These are phyloP conservation scores for Candida michaelii DNA, from an alignment of 805 yeast species.

Conservation along the genomic window DNA sequence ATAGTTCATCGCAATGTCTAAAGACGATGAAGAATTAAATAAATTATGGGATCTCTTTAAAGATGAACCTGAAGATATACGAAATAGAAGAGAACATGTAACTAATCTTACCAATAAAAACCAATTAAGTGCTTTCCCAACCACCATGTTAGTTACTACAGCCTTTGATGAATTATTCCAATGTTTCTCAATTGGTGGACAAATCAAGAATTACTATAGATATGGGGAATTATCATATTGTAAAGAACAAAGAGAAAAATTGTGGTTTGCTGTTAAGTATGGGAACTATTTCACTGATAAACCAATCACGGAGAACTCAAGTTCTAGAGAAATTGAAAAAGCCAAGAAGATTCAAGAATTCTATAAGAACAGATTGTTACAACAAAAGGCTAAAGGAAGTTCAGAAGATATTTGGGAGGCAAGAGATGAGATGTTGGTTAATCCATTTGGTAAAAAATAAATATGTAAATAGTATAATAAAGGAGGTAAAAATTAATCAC, in stretches of 20 bases:
- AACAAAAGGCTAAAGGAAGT: slow-evolving; percentile 64
- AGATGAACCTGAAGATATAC: slow-evolving; percentile 29
- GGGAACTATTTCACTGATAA: slow-evolving; percentile 27
- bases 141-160: slow-evolving; percentile 49
- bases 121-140: slow-evolving; percentile 27
- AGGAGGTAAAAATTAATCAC: not conserved
- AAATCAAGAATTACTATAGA: slow-evolving; percentile 77
- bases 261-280: slow-evolving; percentile 76
- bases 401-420: slow-evolving; percentile 84
- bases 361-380: slow-evolving; percentile 61
- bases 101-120: slow-evolving; percentile 22
- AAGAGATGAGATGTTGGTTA: slow-evolving; percentile 31
- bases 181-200: slow-evolving; percentile 92
- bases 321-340: slow-evolving; percentile 43
- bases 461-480: slow-evolving; percentile 13
- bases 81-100: slow-evolving; percentile 23
- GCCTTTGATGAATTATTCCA: slow-evolving; percentile 84
- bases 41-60: slow-evolving; percentile 32
- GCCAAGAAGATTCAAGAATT: slow-evolving; percentile 62
- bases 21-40: slow-evolving; percentile 24
- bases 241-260: slow-evolving; percentile 63
- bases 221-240: slow-evolving; percentile 79
- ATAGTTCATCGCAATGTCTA: slow-evolving; percentile 4
- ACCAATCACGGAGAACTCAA: slow-evolving; percentile 19
- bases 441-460: slow-evolving; percentile 32